These are phyloP conservation scores for Colletotrichum sp. DNA, from an alignment of 2,329 filamentous ascomycete species.

Conservation along the genomic window DNA sequence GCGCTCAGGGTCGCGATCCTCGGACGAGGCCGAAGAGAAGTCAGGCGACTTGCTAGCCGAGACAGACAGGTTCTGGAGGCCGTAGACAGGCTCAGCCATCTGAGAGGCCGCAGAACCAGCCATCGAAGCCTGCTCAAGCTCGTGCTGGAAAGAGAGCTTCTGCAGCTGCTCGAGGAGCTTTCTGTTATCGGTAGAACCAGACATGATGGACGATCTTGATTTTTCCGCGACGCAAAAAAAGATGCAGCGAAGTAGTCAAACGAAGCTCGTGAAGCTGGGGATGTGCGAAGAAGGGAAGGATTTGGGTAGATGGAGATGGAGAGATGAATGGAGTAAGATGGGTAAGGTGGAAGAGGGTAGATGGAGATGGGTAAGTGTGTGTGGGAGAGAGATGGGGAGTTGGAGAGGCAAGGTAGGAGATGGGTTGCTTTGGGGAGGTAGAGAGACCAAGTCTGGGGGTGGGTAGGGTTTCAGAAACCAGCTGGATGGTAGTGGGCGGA, in stretches of 20 bases:
- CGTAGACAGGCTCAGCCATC: neutral
- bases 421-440: neutral
- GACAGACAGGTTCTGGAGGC: neutral
- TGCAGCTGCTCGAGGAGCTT: conserved; percentile 12
- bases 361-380: neutral
- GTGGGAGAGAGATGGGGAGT: neutral
- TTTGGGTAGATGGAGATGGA: neutral
- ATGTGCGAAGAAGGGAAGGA: neutral
- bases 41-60: neutral
- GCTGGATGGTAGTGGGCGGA: neutral
- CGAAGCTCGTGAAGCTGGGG: neutral
- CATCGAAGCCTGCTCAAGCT: conserved; percentile 1
- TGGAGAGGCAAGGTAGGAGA: neutral
- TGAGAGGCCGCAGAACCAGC: neutral
- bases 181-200: neutral
- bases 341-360: neutral
- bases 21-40: neutral
- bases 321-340: neutral
- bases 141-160: conserved; percentile 4
- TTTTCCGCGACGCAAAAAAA: neutral
- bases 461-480: neutral
- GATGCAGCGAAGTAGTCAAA: neutral
- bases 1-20: neutral
- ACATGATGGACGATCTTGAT: neutral
- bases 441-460: neutral